phyloP scores from a whole-genome alignment of 768 basidiomycete genomes.

The Xerocomus brunneocitrinus region DNA sequence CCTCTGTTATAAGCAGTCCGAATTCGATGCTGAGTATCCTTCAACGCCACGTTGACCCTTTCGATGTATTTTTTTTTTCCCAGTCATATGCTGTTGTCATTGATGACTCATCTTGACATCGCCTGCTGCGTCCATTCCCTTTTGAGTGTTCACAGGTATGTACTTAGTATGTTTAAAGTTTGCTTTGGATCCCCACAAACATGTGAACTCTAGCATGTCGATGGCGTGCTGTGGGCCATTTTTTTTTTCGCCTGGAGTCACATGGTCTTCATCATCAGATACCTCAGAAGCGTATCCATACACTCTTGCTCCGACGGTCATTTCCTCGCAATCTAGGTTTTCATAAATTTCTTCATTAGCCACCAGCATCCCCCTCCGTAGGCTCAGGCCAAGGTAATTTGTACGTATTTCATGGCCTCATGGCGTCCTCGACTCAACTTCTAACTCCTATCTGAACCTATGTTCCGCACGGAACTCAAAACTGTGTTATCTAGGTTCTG shows the following conservation, averaged over 20 bases:
- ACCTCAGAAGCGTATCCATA: background rate
- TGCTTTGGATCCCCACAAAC: background rate
- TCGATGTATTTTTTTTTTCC: background rate
- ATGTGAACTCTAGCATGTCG: background rate
- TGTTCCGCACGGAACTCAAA: background rate
- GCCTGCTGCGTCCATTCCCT: background rate
- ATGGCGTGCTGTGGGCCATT: background rate
- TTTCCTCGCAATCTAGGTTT: background rate
- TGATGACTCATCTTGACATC: background rate
- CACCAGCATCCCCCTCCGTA: background rate
- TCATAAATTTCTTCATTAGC: background rate
- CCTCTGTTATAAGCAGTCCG: conserved; percentile 12
- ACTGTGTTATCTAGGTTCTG: background rate
- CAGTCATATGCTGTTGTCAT: background rate
- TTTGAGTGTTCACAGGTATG: background rate
- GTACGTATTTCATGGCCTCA: background rate
- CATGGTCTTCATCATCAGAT: background rate
- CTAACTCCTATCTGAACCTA: background rate
- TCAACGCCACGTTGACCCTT: background rate
- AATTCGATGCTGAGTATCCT: background rate
- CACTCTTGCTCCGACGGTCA: background rate
- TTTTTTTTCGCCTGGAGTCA: background rate
- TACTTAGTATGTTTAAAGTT: too few relatives aligned
- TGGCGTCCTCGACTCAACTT: background rate
- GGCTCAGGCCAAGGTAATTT: background rate